phyloP scores from a whole-genome alignment of 805 yeast species.

The Torulaspora franciscae region DNA sequence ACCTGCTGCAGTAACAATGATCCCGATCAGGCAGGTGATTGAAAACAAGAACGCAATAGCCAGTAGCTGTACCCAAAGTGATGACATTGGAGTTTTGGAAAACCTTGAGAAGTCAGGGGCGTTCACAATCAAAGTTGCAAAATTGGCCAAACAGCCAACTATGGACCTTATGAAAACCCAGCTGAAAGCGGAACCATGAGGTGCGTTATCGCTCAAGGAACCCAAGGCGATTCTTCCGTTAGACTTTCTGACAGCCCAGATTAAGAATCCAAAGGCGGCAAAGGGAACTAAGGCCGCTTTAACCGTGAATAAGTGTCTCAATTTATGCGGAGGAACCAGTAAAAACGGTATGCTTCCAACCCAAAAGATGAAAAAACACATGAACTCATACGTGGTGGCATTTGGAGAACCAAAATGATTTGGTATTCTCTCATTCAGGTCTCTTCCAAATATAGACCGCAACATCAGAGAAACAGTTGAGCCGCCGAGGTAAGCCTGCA shows the following conservation, averaged over 20 bases:
- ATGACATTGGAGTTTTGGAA: conserved; percentile 47
- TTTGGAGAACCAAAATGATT: conserved; percentile 55
- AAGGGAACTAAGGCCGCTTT: conserved; percentile 75
- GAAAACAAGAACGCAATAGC: conserved; percentile 70
- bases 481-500: conserved; percentile 81
- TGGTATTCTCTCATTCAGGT: conserved; percentile 57
- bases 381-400: conserved; percentile 66
- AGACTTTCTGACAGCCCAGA: conserved; percentile 81
- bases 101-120: conserved; percentile 83
- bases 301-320: conserved; percentile 77
- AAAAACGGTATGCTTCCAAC: conserved; percentile 71
- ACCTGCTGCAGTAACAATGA: conserved; percentile 69
- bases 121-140: conserved; percentile 72
- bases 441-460: conserved; percentile 65
- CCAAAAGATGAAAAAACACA: conserved; percentile 81
- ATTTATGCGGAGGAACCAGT: conserved; percentile 74
- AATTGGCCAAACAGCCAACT: conserved; percentile 74
- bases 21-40: conserved; percentile 72
- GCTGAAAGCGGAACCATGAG: conserved; percentile 26
- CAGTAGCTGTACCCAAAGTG: conserved; percentile 48
- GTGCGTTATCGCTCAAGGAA: conserved; percentile 20
- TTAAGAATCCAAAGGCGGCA: conserved; percentile 76
- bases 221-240: conserved; percentile 45
- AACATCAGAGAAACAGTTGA: conserved; percentile 77
- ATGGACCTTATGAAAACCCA: conserved; percentile 74